A percentile compares a stretch with the other conserved stretches of the same genome.
phyloP scores from a whole-genome alignment of 441 rosid species.

The Viola pubescens region DNA sequence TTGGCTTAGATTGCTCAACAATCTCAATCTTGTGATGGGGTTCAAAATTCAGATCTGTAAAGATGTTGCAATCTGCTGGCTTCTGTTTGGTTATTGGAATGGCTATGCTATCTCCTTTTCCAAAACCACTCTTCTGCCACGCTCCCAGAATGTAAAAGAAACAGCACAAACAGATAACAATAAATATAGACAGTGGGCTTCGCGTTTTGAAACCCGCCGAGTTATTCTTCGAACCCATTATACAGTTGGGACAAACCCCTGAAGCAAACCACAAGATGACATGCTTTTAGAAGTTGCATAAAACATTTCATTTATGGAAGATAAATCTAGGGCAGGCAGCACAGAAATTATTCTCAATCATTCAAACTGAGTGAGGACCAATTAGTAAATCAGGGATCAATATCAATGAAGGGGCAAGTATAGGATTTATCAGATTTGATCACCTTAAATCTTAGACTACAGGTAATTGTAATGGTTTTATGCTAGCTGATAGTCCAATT shows the following conservation, averaged over 20 bases:
- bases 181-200: slow-evolving; percentile 55
- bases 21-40: slow-evolving; percentile 20
- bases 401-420: too few relatives aligned
- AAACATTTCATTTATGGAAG: not conserved
- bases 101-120: slow-evolving; percentile 80
- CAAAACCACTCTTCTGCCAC: slow-evolving; percentile 93
- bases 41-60: slow-evolving; percentile 38
- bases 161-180: slow-evolving; percentile 72
- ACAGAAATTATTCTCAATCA: not conserved
- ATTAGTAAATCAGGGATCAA: not conserved
- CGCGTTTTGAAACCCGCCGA: slow-evolving; percentile 39
- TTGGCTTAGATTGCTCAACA: slow-evolving; percentile 8
- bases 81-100: slow-evolving; percentile 47
- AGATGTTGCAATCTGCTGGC: slow-evolving; percentile 46
- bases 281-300: not conserved
- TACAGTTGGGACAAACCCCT: slow-evolving; percentile 17
- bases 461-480: too few relatives aligned
- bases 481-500: too few relatives aligned
- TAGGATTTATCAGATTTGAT: too few relatives aligned
- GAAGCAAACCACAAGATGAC: slow-evolving; percentile 13
- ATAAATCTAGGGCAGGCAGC: not conserved
- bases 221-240: slow-evolving; percentile 59
- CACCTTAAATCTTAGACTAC: too few relatives aligned
- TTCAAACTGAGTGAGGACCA: not conserved
- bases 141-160: slow-evolving; percentile 86